Conservation (phyloP, 2,329 filamentous ascomycete genomes). For the Chrysosporium keratinophilum region DNA sequence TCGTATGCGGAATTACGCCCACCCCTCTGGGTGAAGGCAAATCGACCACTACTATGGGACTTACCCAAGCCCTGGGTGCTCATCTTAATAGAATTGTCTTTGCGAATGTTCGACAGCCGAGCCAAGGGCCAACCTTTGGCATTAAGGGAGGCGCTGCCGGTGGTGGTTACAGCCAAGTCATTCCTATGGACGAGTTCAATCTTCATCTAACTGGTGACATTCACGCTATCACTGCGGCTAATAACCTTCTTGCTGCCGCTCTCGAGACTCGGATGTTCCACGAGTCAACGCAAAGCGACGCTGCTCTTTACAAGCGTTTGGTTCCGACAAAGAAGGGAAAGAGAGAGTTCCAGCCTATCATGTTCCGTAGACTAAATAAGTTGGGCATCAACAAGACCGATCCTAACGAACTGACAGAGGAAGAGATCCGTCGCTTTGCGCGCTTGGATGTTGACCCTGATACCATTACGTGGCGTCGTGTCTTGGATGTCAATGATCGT, state of each 20-base stretch:
- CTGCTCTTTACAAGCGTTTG: slow-evolving; percentile 71
- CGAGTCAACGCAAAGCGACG: slow-evolving; percentile 89
- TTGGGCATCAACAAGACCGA: slow-evolving; percentile 92
- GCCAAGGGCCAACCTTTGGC: slow-evolving; percentile 93
- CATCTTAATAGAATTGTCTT: slow-evolving; percentile 82
- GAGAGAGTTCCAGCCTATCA: slow-evolving; percentile 74
- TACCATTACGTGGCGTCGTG: slow-evolving; percentile 93
- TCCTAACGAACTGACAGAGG: slow-evolving; percentile 77
- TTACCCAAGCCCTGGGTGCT: slow-evolving; percentile 83
- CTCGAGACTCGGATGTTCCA: slow-evolving; percentile 99
- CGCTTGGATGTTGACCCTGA: slow-evolving; percentile 91
- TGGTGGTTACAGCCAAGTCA: slow-evolving; percentile 96
- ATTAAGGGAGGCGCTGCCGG: slow-evolving; percentile 98
- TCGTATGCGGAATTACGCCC: slow-evolving; percentile 91
- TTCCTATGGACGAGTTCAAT: slow-evolving; percentile 99
- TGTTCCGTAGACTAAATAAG: slow-evolving; percentile 90
- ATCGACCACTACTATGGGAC: slow-evolving; percentile 92
- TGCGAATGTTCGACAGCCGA: slow-evolving; percentile 93
- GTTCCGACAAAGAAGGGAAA: slow-evolving; percentile 85
- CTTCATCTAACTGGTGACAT: slow-evolving; percentile 95
- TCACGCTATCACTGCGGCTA: slow-evolving; percentile 91
- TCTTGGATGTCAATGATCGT: slow-evolving; percentile 93
- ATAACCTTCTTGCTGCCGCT: slow-evolving; percentile 90
- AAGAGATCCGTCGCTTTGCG: slow-evolving; percentile 82
- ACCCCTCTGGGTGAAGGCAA: slow-evolving; percentile 96